Base-by-base conservation (phyloP, 2,329 filamentous ascomycete genomes). In the Penicillium brasilianum region DNA sequence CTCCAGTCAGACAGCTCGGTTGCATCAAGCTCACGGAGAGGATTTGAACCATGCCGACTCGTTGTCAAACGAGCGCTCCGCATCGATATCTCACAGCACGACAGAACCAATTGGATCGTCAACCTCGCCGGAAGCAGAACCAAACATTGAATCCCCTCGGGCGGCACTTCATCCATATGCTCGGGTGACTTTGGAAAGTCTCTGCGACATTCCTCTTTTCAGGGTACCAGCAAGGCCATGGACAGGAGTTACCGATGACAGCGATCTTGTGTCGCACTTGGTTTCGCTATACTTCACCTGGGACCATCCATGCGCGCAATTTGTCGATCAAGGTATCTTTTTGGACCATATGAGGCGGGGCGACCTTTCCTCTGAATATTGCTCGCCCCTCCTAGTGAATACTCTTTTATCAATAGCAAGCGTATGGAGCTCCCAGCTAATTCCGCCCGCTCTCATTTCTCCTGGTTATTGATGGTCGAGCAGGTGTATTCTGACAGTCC, bases 251-350 rank as follows among this genome's bases (percentile, higher is more conserved):
- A 96, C 92, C 3, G 82, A 86, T 49, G 91, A 97, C 72, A 81
- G 86, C 14, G 84, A 89, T 52, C 83, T 96, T 51, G 86, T 96
- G 66, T 86, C 88, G 9, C 92, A 96, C 75, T 84, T 97, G 32
- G 85, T 97, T 71, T 92, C 92, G 72, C 90, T 96, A 86, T 97
- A 97, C 78, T 96, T 97, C 78, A 91, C 88, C 71, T 97, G 93
- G 89, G 92, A 97, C 74, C 96, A 97, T 75, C 89, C 92, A 32
- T 96, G 92, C 77, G 96, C 90, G 71, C 87, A 84, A 41, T 81
- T 95, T 25, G 93, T 97, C 73, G 91, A 90, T 70, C 85, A 88
- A 55, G 90, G 94, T 68, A 92, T 93, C 69, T 78, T 89, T 49
- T 83, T 85, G 37, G 90, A 91, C 3, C 69, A 76, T 54, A 77